phyloP scores from a whole-genome alignment of 1,139 yeast species.

The Candida gigantensis region DNA sequence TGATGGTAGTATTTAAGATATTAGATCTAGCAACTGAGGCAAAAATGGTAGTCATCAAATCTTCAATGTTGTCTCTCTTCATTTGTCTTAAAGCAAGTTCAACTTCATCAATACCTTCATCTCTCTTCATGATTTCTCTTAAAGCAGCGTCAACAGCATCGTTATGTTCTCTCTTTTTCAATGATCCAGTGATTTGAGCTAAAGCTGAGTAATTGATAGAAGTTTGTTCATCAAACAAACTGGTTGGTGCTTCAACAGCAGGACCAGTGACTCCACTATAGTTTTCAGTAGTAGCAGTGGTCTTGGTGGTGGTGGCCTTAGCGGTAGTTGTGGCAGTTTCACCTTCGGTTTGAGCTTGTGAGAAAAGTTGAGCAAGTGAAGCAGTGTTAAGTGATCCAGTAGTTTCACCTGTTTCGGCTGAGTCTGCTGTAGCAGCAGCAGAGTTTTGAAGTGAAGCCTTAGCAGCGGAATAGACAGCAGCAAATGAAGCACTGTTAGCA shows the following conservation, averaged over 20 bases:
- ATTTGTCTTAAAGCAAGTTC: slow-evolving; percentile 13
- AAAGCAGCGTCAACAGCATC: slow-evolving; percentile 10
- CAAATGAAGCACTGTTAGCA: slow-evolving; percentile 1
- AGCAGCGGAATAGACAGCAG: slow-evolving; percentile 2
- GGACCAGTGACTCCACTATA: slow-evolving; percentile 13
- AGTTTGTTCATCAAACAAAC: slow-evolving; percentile 12
- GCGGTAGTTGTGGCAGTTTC: slow-evolving; percentile 3
- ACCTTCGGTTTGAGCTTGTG: slow-evolving; percentile 8
- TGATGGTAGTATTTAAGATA: slow-evolving; percentile 28
- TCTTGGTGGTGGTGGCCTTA: background rate
- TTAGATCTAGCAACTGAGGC: slow-evolving; percentile 31
- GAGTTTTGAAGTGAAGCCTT: slow-evolving; percentile 1
- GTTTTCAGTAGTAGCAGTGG: slow-evolving; percentile 5
- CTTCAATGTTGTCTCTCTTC: slow-evolving; percentile 37
- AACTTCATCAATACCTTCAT: slow-evolving; percentile 13
- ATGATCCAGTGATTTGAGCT: slow-evolving; percentile 12
- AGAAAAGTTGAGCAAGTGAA: slow-evolving; percentile 8
- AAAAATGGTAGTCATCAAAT: slow-evolving; percentile 34
- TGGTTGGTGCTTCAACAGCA: slow-evolving; percentile 14
- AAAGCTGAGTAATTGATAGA: slow-evolving; percentile 14
- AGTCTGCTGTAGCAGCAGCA: slow-evolving; percentile 3
- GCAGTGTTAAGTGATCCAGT: slow-evolving; percentile 8
- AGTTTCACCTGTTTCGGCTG: background rate
- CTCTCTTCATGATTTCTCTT: slow-evolving; percentile 12
- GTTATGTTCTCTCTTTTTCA: slow-evolving; percentile 7